Evolutionary conservation across 2,329 filamentous ascomycete species (phyloP).

Genomic region (Fonsecaea monophora): DNA sequence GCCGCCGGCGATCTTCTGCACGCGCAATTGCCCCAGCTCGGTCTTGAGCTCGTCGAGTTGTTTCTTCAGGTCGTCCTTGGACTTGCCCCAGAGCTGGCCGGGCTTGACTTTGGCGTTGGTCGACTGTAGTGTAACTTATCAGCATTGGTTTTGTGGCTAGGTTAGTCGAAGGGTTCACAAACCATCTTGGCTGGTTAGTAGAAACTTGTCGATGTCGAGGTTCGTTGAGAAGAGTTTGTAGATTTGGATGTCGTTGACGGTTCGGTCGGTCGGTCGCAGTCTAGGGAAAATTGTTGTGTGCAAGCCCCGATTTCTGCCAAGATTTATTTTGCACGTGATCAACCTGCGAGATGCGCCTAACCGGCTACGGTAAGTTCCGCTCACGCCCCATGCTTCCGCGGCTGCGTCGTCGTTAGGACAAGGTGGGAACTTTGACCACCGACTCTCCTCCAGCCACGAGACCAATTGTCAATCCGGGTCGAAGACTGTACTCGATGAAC

Average conservation of each 20-base stretch:
- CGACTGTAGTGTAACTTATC: conserved; percentile 54
- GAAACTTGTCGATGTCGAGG: conserved; percentile 32
- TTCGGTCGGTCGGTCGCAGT: not conserved
- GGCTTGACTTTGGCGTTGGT: conserved; percentile 81
- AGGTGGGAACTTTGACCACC: not conserved
- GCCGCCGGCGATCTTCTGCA: conserved; percentile 92
- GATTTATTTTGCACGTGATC: conserved; percentile 19
- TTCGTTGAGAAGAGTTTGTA: conserved; percentile 19
- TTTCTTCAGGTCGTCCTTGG: conserved; percentile 97
- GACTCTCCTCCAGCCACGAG: not conserved
- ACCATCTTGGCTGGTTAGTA: conserved; percentile 37
- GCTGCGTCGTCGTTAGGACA: not conserved
- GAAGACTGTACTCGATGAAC: not conserved
- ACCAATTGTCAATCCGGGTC: not conserved
- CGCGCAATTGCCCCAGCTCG: conserved; percentile 94
- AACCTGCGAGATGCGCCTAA: too few relatives aligned
- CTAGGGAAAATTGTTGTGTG: conserved; percentile 5
- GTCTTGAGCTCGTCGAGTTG: conserved; percentile 94
- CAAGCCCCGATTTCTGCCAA: conserved; percentile 19
- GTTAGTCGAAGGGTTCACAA: conserved; percentile 6
- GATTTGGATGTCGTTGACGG: conserved; percentile 28
- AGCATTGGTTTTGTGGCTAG: not conserved
- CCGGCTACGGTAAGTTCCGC: not conserved
- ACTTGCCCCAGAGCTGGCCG: conserved; percentile 97
- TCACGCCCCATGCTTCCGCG: not conserved